Evolutionary conservation across 192 early-diverging fungal genomes (phyloP).

Genomic region (Spizellomyces sp.): DNA sequence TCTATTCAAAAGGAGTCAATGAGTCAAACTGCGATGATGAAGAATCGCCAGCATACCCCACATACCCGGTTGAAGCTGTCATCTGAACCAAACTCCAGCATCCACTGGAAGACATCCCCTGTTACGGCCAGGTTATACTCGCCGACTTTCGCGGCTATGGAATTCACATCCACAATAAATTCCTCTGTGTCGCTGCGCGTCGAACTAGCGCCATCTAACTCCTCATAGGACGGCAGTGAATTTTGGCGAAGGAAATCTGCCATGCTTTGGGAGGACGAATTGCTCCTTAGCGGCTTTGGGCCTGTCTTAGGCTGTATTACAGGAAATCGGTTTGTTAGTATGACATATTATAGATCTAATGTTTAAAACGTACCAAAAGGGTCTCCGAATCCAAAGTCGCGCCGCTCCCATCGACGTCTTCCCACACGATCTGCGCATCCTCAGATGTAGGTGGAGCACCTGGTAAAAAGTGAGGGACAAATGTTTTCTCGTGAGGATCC

Average conservation of each 20-base stretch:
- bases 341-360: not conserved
- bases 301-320: not conserved
- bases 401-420: slow-evolving; percentile 62
- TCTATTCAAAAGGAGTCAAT: slow-evolving; percentile 39
- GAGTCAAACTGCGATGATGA: not conserved
- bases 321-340: not conserved
- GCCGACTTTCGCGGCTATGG: slow-evolving; percentile 23
- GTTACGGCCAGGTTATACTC: slow-evolving; percentile 89
- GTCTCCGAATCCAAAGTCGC: slow-evolving; percentile 57
- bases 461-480: slow-evolving; percentile 75
- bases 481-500: slow-evolving; percentile 71
- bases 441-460: slow-evolving; percentile 45
- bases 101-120: slow-evolving; percentile 95
- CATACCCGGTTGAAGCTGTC: slow-evolving; percentile 56
- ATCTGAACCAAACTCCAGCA: slow-evolving; percentile 74
- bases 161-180: slow-evolving; percentile 20
- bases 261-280: too few species aligned
- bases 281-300: too few species aligned
- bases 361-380: slow-evolving; percentile 27
- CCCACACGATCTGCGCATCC: slow-evolving; percentile 72
- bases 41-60: not conserved
- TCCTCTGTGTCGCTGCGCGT: slow-evolving; percentile 22
- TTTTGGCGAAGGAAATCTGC: too few species aligned
- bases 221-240: slow-evolving; percentile 3
- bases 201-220: slow-evolving; percentile 16